phyloP scores from a whole-genome alignment of 2,329 filamentous ascomycete species.

The Ophiostoma piceae region DNA sequence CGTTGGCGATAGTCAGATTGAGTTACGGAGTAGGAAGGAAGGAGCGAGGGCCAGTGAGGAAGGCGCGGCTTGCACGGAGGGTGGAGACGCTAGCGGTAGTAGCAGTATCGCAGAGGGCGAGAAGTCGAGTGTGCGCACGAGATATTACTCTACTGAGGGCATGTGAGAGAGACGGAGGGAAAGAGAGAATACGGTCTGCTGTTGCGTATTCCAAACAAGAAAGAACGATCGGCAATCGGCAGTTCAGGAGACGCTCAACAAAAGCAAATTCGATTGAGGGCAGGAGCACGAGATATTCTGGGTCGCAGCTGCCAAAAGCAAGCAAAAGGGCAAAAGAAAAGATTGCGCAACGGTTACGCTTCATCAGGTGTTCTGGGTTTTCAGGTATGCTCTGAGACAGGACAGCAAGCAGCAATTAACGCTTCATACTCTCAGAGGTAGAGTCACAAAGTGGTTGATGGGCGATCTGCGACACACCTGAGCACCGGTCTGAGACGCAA shows the following conservation, averaged over 20 bases:
- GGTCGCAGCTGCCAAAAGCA: constrained; percentile 19
- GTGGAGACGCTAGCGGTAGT: constrained; percentile 9
- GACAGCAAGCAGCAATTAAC: background rate
- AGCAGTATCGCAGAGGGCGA: background rate
- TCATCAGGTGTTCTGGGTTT: background rate
- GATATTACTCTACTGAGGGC: background rate
- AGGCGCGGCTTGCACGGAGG: constrained; percentile 18
- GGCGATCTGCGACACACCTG: constrained; percentile 29
- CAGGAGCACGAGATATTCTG: background rate
- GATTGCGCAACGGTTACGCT: background rate
- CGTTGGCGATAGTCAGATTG: constrained; percentile 12
- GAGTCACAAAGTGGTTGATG: constrained; percentile 18
- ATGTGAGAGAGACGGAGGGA: background rate
- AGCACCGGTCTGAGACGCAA: constrained; percentile 33
- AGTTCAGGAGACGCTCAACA: background rate
- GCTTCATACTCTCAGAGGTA: background rate
- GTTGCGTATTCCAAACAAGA: background rate
- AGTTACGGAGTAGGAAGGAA: background rate
- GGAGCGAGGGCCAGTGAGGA: constrained; percentile 12
- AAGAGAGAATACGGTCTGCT: background rate
- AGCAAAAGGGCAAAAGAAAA: background rate
- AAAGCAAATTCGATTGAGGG: background rate
- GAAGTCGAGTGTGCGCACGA: no score
- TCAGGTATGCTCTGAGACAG: constrained; percentile 15
- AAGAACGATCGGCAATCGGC: background rate